A percentile compares a stretch with the other conserved stretches of the same genome.
Evolutionary conservation across 148 eudicot genomes (phyloP).

Genomic region (Linanthus parryae): DNA sequence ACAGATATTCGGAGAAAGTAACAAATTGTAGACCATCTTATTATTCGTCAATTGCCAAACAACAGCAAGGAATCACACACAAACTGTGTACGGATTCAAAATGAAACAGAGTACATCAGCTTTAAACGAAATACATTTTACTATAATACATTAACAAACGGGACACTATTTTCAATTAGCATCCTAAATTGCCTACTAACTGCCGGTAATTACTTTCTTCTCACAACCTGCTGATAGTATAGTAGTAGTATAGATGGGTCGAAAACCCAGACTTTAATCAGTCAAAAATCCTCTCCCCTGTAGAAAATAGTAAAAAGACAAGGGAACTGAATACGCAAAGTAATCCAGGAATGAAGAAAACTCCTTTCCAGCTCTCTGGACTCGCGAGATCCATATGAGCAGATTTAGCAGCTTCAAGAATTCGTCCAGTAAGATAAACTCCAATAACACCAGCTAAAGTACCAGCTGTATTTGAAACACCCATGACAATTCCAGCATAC

Average conservation of each 20-base stretch:
- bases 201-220: neutral
- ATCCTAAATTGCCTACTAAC: neutral
- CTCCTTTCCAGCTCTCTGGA: slow-evolving; percentile 81
- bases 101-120: too few relatives aligned
- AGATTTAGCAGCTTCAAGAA: slow-evolving; percentile 85
- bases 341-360: slow-evolving; percentile 70
- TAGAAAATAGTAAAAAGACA: slow-evolving; percentile 62
- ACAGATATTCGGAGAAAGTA: too few relatives aligned
- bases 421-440: slow-evolving; percentile 77
- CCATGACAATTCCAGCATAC: slow-evolving; percentile 95
- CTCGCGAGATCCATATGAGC: slow-evolving; percentile 66
- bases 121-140: too few relatives aligned
- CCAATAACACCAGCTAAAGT: slow-evolving; percentile 93
- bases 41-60: too few relatives aligned
- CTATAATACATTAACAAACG: too few relatives aligned
- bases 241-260: neutral
- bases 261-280: slow-evolving; percentile 29
- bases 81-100: too few relatives aligned
- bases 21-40: too few relatives aligned
- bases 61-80: too few relatives aligned
- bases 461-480: slow-evolving; percentile 94
- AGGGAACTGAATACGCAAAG: slow-evolving; percentile 79
- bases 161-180: too few relatives aligned
- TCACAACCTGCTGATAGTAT: neutral
- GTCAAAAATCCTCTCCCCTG: slow-evolving; percentile 88